These are phyloP conservation scores for Rhazya stricta DNA, from an alignment of 257 asterid species.

Conservation along the genomic window DNA sequence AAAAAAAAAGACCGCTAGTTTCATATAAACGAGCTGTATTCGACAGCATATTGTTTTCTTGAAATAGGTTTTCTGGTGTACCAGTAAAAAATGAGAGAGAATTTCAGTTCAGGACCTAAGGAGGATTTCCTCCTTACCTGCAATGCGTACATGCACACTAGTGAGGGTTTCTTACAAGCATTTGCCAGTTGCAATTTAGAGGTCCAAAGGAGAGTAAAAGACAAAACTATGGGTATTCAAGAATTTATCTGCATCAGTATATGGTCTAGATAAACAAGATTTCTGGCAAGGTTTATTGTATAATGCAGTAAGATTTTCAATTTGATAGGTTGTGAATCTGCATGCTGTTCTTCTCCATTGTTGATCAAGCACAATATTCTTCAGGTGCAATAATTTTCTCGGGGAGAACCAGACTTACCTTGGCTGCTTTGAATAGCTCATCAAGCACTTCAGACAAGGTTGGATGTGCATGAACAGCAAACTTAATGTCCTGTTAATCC, in stretches of 20 bases:
- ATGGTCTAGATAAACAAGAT: not conserved
- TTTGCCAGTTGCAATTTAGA: slow-evolving; percentile 14
- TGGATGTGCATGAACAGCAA: slow-evolving; percentile 96
- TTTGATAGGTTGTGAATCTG: not conserved
- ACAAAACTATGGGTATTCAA: not conserved
- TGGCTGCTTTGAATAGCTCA: slow-evolving; percentile 83
- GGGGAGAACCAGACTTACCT: slow-evolving; percentile 41
- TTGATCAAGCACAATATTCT: not conserved
- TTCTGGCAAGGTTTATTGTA: not conserved
- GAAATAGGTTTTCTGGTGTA: slow-evolving; percentile 41
- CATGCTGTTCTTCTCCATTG: not conserved
- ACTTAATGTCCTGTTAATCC: slow-evolving; percentile 67
- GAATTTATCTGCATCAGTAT: not conserved
- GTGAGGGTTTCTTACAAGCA: slow-evolving; percentile 22
- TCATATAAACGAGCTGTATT: slow-evolving; percentile 8
- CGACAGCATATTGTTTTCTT: slow-evolving; percentile 21
- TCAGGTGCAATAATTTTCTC: not conserved
- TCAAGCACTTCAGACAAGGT: slow-evolving; percentile 92
- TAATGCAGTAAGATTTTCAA: not conserved
- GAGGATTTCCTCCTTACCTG: slow-evolving; percentile 49
- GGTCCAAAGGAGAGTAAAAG: slow-evolving; percentile 3
- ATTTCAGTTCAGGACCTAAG: slow-evolving; percentile 61
- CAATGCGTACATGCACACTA: slow-evolving; percentile 29
- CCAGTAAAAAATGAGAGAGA: slow-evolving; percentile 57
- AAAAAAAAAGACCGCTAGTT: not conserved